Evolutionary conservation across 2,329 filamentous ascomycete species (phyloP).

Genomic region (Aspergillus alliaceus): DNA sequence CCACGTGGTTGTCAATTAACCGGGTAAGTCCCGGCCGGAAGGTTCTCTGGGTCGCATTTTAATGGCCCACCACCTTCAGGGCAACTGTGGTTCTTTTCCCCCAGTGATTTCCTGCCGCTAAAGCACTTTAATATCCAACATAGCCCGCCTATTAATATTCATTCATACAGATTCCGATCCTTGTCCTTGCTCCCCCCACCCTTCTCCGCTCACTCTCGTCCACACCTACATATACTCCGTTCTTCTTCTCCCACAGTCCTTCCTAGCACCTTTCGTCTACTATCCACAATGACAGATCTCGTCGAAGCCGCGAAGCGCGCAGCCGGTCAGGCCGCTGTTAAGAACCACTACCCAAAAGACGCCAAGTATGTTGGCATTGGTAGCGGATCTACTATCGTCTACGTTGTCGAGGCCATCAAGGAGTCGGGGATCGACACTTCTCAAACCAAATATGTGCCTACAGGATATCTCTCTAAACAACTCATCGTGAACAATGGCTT

Average conservation of each 20-base stretch:
- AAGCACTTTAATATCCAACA: conserved; percentile 5
- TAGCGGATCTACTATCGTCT: conserved; percentile 65
- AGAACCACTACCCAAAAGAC: conserved; percentile 59
- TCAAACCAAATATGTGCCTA: conserved; percentile 83
- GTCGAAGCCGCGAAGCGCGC: conserved; percentile 62
- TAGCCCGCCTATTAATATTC: conserved; percentile 14
- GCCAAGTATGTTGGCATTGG: conserved; percentile 64
- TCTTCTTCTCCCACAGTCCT: conserved; percentile 2
- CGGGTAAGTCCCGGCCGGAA: conserved; percentile 9
- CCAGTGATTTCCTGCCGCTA: conserved; percentile 1
- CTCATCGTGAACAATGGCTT: conserved; percentile 80
- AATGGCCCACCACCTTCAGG: conserved; percentile 8
- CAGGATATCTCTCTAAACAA: conserved; percentile 85
- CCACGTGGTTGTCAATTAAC: background rate
- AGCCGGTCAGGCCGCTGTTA: conserved; percentile 58
- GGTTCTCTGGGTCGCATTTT: conserved; percentile 4
- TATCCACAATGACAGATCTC: conserved; percentile 33
- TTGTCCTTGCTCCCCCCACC: conserved; percentile 6
- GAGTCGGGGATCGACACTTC: conserved; percentile 46
- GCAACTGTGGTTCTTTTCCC: conserved; percentile 12
- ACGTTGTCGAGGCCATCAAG: conserved; percentile 66
- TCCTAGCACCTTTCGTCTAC: conserved; percentile 13
- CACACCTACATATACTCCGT: background rate
- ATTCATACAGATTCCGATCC: conserved; percentile 10
- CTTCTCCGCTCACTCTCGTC: conserved; percentile 2